Evolutionary conservation across 192 early-diverging fungal species (phyloP).

Genomic region (Backusella morwellensis): DNA sequence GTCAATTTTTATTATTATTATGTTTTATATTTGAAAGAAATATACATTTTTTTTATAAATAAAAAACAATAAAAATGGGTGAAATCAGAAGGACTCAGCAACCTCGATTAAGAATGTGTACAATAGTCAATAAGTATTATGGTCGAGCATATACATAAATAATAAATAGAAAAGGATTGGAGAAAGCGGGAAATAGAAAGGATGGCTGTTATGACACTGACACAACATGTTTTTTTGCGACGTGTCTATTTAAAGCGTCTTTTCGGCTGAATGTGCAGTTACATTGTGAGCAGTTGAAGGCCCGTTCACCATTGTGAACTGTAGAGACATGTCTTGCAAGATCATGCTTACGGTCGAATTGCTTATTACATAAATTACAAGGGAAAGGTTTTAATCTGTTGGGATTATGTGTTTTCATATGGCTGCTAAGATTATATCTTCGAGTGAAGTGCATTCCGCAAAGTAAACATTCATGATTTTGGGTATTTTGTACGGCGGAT

Average conservation of each 20-base stretch:
- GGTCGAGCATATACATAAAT: not conserved
- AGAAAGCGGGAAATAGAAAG: not conserved
- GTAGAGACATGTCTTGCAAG: conserved; percentile 62
- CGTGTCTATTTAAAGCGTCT: conserved; percentile 67
- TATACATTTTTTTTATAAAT: conserved; percentile 5
- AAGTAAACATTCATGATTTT: conserved; percentile 43
- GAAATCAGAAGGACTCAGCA: not conserved
- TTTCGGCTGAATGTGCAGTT: conserved; percentile 59
- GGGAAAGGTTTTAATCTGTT: conserved; percentile 56
- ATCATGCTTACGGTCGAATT: conserved; percentile 82
- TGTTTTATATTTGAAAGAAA: not conserved
- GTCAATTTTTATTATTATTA: not conserved
- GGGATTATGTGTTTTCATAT: conserved; percentile 71
- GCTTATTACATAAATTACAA: conserved; percentile 57
- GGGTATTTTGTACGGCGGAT: not conserved
- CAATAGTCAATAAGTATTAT: not conserved
- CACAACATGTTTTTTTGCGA: not conserved
- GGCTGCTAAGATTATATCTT: conserved; percentile 80
- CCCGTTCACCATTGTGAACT: conserved; percentile 63
- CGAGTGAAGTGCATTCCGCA: conserved; percentile 75
- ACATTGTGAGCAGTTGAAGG: conserved; percentile 54
- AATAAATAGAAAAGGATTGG: not conserved
- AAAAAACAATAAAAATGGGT: conserved; percentile 2
- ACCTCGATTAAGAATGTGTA: not conserved
- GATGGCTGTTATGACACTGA: not conserved